phyloP scores from a whole-genome alignment of 306 rosid genomes.

The Pyrus bretschneideri region DNA sequence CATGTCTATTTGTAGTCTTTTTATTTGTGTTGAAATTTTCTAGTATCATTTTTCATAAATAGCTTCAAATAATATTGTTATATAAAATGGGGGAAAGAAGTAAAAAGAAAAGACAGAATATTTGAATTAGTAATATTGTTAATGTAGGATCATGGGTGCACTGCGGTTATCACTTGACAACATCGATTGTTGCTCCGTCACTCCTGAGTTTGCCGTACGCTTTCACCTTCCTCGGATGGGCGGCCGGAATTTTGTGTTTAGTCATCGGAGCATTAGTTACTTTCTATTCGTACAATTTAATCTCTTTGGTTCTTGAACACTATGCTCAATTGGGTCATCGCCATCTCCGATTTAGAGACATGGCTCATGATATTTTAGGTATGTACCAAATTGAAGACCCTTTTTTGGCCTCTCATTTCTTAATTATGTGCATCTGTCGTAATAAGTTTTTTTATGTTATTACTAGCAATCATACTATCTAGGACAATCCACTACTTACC shows the following conservation, averaged over 20 bases:
- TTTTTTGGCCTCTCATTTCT: too few relatives aligned
- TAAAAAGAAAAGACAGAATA: too few relatives aligned
- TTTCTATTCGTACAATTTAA: conserved; percentile 70
- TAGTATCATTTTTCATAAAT: too few relatives aligned
- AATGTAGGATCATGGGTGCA: conserved; percentile 75
- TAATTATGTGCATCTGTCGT: too few relatives aligned
- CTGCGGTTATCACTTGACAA: conserved; percentile 78
- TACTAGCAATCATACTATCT: too few relatives aligned
- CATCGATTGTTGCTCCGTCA: conserved; percentile 80
- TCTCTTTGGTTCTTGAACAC: conserved; percentile 72
- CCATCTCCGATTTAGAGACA: conserved; percentile 75
- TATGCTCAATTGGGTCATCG: conserved; percentile 69
- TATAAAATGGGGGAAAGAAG: too few relatives aligned
- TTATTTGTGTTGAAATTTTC: too few relatives aligned
- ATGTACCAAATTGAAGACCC: not conserved
- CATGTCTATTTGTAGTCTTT: too few relatives aligned
- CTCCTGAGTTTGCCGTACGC: conserved; percentile 78
- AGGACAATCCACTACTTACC: too few relatives aligned
- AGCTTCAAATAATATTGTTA: too few relatives aligned
- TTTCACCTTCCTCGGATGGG: conserved; percentile 70
- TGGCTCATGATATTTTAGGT: conserved; percentile 77
- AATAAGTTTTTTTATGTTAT: too few relatives aligned
- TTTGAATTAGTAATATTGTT: not conserved
- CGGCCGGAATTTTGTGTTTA: conserved; percentile 50
- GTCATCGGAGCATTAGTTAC: conserved; percentile 58